phyloP scores from a whole-genome alignment of 1,284 basidiomycete genomes.

The Exobasidium cylindrosporum region DNA sequence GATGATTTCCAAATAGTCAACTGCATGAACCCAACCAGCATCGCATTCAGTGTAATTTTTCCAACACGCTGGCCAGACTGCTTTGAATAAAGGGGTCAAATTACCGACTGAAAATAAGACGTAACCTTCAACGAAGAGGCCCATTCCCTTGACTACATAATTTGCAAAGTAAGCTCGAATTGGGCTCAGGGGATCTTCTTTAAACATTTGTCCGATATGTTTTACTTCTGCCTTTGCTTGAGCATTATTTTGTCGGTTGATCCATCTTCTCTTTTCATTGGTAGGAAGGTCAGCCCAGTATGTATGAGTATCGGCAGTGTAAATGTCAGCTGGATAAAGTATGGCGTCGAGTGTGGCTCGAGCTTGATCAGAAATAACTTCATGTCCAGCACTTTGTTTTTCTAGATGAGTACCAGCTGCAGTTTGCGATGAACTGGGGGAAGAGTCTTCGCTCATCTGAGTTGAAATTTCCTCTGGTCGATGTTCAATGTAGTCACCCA shows the following conservation, averaged over 20 bases:
- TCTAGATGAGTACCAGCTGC: background rate
- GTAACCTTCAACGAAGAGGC: constrained; percentile 61
- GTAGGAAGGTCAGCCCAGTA: constrained; percentile 57
- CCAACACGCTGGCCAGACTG: constrained; percentile 62
- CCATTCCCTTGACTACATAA: constrained; percentile 61
- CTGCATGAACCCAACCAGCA: constrained; percentile 58
- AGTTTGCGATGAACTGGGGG: background rate
- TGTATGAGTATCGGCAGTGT: constrained; percentile 37
- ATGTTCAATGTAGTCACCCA: background rate
- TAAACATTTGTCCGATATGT: constrained; percentile 59
- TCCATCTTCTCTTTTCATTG: constrained; percentile 52
- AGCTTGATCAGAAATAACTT: constrained; percentile 4
- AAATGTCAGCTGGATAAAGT: constrained; percentile 48
- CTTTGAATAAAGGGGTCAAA: constrained; percentile 57
- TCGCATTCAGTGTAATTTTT: constrained; percentile 57
- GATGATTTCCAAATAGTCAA: constrained; percentile 59
- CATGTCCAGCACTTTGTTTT: background rate
- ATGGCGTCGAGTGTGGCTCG: constrained; percentile 35
- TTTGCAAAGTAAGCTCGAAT: constrained; percentile 58
- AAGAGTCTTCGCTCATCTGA: background rate
- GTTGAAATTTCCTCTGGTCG: background rate
- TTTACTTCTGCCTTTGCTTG: constrained; percentile 58
- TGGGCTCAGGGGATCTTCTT: constrained; percentile 58
- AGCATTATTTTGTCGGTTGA: constrained; percentile 57
- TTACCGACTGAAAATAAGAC: constrained; percentile 63